Evolutionary conservation across 805 yeast genomes (phyloP), one percentile per base, ranked within the genome.

Genomic region (Ogataea thermomethanolica): DNA sequence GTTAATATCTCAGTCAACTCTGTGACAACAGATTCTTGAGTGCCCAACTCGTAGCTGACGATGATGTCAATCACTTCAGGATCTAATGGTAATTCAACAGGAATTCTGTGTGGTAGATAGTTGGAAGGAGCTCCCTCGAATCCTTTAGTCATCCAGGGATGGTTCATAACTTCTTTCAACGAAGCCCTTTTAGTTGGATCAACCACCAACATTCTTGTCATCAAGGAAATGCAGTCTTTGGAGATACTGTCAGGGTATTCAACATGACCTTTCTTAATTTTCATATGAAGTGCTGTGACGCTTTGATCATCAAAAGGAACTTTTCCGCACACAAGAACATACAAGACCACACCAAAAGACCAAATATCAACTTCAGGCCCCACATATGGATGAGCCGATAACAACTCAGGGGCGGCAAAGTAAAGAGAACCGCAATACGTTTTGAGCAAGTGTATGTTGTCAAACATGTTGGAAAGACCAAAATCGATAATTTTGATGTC

Each of bases 281-380:
- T 90, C 48, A 88, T 95, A 61, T 93, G 99, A 53, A 93, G 71
- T 1, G 85, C 90, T 33, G 90, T 81, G 48, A 95, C 95, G 50
- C 86, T 81, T 55, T 88, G 95, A 59, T 93, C 98, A 62, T 93
- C 99, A 61, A 93, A 93, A 7, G 99, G 99, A 10, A 93, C 98
- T 61, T 88, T 90, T 40, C 99, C 99, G 61, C 97, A 90, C 2
- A 93, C 96, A 45, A 93, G 70, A 7, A 93, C 99, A 58, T 88
- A 93, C 36, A 93, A 66, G 0, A 93, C 98, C 24, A 93, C 95
- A 49, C 99, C 99, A 70, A 90, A 91, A 2, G 96, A 87, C 99
- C 99, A 93, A 13, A 93, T 82, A 62, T 93, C 99, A 34, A 93
- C 96, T 61, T 93, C 99, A 1, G 99, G 99, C 0, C 99, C 99